phyloP scores from a whole-genome alignment of 1,284 basidiomycete genomes.

The Cutaneotrichosporon cutaneum region DNA sequence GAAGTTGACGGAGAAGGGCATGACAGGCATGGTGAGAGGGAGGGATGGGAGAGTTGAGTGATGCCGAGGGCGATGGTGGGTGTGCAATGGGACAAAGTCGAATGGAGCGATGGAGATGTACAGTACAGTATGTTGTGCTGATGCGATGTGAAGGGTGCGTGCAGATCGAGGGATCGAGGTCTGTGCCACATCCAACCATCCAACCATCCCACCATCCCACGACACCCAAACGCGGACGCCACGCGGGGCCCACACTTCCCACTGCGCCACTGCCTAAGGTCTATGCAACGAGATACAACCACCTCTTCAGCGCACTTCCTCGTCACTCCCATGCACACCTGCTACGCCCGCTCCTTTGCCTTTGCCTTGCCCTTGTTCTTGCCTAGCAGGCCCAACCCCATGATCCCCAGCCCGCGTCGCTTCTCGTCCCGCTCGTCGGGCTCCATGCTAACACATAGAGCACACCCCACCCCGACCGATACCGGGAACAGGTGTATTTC shows the following conservation, averaged over 20 bases:
- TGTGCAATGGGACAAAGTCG: too few relatives aligned
- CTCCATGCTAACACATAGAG: background rate
- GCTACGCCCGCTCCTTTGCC: background rate
- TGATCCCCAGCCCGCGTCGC: background rate
- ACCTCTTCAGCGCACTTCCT: too few relatives aligned
- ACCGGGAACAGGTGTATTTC: background rate
- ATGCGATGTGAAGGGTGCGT: too few relatives aligned
- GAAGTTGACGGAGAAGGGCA: background rate
- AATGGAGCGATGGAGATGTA: too few relatives aligned
- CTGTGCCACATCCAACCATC: background rate
- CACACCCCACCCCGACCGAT: background rate
- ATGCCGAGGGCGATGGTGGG: background rate
- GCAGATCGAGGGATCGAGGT: too few relatives aligned
- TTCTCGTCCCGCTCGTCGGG: background rate
- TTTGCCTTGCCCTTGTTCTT: background rate
- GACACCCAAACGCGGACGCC: too few relatives aligned
- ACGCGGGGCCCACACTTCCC: too few relatives aligned
- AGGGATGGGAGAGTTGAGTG: background rate
- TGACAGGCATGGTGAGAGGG: background rate
- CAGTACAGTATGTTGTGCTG: background rate
- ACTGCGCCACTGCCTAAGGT: too few relatives aligned
- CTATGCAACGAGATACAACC: background rate
- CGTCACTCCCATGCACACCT: background rate
- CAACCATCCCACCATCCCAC: background rate
- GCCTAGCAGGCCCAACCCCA: background rate